Evolutionary conservation across 2,329 filamentous ascomycete species (phyloP).

Genomic region (Clarireedia hainanense): DNA sequence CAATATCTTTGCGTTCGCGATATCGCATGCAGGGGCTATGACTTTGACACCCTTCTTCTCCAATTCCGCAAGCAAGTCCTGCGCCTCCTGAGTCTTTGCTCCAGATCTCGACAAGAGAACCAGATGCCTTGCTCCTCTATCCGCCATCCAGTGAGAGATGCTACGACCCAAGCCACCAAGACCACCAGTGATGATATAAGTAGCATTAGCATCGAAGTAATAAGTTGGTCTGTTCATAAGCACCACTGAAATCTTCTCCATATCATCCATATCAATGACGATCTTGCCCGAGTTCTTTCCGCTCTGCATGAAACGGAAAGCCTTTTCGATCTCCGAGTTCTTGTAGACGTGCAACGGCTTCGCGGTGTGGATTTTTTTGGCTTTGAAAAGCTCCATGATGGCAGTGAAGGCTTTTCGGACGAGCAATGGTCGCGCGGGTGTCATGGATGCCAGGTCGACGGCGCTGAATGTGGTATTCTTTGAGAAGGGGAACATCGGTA

Average conservation of each 20-base stretch:
- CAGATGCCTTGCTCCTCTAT: slow-evolving; percentile 22
- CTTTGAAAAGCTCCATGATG: neutral
- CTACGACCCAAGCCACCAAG: slow-evolving; percentile 25
- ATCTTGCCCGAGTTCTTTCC: slow-evolving; percentile 16
- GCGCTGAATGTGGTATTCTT: neutral
- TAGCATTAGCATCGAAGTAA: slow-evolving; percentile 13
- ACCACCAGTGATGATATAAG: slow-evolving; percentile 26
- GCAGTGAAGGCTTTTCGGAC: neutral
- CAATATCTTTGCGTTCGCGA: slow-evolving; percentile 31
- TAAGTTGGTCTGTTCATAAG: neutral
- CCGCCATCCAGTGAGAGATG: slow-evolving; percentile 17
- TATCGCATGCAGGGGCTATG: slow-evolving; percentile 40
- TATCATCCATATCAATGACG: slow-evolving; percentile 30
- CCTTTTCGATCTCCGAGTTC: slow-evolving; percentile 12
- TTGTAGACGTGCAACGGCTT: slow-evolving; percentile 5
- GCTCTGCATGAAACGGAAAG: slow-evolving; percentile 15
- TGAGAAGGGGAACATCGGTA: neutral
- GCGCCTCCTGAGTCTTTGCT: neutral
- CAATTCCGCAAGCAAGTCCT: slow-evolving; percentile 10
- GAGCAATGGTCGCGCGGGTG: neutral
- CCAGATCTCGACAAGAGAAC: slow-evolving; percentile 25
- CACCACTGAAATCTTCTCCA: slow-evolving; percentile 34
- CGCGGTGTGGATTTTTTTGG: neutral
- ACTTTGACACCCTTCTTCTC: slow-evolving; percentile 33
- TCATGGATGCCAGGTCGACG: neutral